Percentiles rank a stretch among this genome's conserved stretches.
Evolutionary conservation across 331 rosid genomes (phyloP).

Genomic region (Spiraea crenata): DNA sequence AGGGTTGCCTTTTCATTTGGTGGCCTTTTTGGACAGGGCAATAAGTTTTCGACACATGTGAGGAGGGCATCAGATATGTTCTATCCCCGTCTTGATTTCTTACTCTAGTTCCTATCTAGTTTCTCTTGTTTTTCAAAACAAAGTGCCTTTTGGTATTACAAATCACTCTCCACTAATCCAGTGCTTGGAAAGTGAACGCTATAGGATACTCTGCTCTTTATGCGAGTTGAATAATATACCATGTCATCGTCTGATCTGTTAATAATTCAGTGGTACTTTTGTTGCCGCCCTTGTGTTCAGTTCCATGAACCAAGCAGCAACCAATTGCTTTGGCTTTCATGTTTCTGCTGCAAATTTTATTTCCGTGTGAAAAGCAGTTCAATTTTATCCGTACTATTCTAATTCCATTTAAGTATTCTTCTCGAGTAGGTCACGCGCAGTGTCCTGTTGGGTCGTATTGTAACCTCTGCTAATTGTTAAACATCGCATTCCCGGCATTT

Average conservation of each 20-base stretch:
- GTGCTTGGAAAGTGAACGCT: neutral
- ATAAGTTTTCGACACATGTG: neutral
- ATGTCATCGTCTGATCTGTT: neutral
- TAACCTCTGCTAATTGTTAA: neutral
- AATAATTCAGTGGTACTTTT: neutral
- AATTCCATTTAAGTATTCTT: neutral
- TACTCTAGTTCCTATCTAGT: neutral
- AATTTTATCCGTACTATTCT: neutral
- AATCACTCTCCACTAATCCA: neutral
- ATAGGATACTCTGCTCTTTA: neutral
- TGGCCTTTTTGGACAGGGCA: neutral
- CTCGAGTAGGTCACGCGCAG: neutral
- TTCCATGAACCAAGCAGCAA: neutral
- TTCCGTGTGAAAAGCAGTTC: neutral
- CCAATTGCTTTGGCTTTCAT: neutral
- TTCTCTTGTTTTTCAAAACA: neutral
- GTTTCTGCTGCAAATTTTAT: neutral
- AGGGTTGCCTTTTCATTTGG: neutral
- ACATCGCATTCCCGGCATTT: neutral
- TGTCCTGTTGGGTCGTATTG: neutral
- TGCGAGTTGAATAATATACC: neutral
- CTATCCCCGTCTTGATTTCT: neutral
- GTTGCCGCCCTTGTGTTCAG: neutral
- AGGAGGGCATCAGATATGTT: neutral
- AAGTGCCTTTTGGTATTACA: slow-evolving; percentile 1